Evolutionary conservation across 495 filamentous ascomycete genomes (phyloP).

Genomic region (Xylaria flabelliformis): DNA sequence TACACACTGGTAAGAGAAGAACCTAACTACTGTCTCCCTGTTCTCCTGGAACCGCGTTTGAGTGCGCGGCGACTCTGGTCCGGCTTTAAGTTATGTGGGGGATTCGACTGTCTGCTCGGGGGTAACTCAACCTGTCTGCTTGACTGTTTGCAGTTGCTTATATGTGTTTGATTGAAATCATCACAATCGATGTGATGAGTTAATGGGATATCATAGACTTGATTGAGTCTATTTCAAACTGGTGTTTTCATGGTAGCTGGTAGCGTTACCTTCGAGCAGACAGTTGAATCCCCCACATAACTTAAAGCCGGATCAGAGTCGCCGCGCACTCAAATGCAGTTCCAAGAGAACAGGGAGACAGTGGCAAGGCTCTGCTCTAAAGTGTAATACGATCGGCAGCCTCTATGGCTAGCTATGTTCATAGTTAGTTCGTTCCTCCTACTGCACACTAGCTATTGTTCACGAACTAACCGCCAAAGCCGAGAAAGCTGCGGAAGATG

Average conservation of each 20-base stretch:
- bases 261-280: slow-evolving; percentile 29
- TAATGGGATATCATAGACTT: slow-evolving; percentile 58
- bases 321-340: background rate
- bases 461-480: slow-evolving; percentile 55
- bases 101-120: background rate
- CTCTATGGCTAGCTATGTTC: background rate
- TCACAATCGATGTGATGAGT: slow-evolving; percentile 33
- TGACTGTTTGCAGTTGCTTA: background rate
- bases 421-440: background rate
- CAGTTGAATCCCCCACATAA: background rate
- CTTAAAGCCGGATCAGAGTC: background rate
- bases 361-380: background rate
- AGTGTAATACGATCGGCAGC: no score
- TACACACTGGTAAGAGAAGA: no score
- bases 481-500: slow-evolving; percentile 80
- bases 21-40: background rate
- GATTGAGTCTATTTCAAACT: slow-evolving; percentile 47
- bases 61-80: background rate
- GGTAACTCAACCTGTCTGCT: background rate
- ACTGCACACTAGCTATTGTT: background rate
- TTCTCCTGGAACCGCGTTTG: background rate
- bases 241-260: slow-evolving; percentile 48
- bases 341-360: background rate
- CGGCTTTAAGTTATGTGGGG: background rate
- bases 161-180: background rate